phyloP scores from a whole-genome alignment of 1,284 basidiomycete species.

The Amylostereum areolatum region DNA sequence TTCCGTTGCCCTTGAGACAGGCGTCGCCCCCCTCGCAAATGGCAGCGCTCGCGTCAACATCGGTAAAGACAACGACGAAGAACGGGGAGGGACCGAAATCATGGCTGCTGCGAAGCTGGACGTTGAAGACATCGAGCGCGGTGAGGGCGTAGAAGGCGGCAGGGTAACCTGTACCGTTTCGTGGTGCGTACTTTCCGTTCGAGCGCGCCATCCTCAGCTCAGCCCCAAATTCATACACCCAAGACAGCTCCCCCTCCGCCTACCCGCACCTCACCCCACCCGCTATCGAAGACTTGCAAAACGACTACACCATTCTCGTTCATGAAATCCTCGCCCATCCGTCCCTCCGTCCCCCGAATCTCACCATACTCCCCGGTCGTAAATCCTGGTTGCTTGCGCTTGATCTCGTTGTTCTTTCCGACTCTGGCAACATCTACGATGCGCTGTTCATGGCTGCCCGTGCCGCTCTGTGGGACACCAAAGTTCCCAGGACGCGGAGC shows the following conservation, averaged over 20 bases:
- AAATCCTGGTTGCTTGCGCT: constrained; percentile 68
- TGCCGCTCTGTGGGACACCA: constrained; percentile 74
- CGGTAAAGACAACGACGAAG: constrained; percentile 50
- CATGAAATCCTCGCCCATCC: constrained; percentile 55
- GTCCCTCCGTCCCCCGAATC: constrained; percentile 54
- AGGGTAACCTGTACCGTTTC: constrained; percentile 61
- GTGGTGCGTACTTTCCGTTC: constrained; percentile 49
- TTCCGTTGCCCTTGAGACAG: constrained; percentile 65
- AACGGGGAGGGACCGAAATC: constrained; percentile 61
- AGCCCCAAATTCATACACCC: constrained; percentile 4
- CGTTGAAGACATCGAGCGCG: constrained; percentile 48
- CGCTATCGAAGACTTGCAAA: constrained; percentile 66
- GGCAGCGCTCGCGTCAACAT: constrained; percentile 71
- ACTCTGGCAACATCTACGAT: constrained; percentile 70
- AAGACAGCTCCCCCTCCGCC: constrained; percentile 68
- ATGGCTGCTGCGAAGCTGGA: constrained; percentile 70
- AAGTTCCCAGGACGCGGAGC: constrained; percentile 63
- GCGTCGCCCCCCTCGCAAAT: constrained; percentile 69
- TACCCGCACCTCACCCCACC: constrained; percentile 60
- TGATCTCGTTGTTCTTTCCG: constrained; percentile 64
- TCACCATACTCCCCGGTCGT: constrained; percentile 54
- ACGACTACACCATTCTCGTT: constrained; percentile 56
- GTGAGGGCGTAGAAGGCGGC: constrained; percentile 48
- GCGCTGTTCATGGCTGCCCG: constrained; percentile 71
- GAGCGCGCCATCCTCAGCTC: background rate